Percentiles rank a stretch among this genome's conserved stretches.
phyloP scores from a whole-genome alignment of 2,329 filamentous ascomycete species.

The Fonsecaea erecta region DNA sequence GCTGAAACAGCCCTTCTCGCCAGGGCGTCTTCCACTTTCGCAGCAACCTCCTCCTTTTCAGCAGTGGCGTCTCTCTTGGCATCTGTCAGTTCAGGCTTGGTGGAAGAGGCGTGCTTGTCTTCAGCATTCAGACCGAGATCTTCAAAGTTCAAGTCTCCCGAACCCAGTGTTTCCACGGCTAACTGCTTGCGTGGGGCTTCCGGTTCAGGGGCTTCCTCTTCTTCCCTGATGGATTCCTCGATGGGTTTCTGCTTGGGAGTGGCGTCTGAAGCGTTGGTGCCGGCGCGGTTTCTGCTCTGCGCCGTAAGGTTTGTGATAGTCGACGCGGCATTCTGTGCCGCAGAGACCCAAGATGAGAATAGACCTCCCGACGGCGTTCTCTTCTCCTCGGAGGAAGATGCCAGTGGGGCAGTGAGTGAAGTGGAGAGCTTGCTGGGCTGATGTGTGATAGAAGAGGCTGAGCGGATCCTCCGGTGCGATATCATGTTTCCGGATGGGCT shows the following conservation, averaged over 20 bases:
- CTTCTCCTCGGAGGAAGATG: slow-evolving; percentile 73
- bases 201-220: slow-evolving; percentile 41
- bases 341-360: slow-evolving; percentile 91
- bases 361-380: slow-evolving; percentile 65
- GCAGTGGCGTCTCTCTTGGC: slow-evolving; percentile 46
- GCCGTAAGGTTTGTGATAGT: slow-evolving; percentile 70
- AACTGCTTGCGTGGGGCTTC: slow-evolving; percentile 65
- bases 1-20: slow-evolving; percentile 65
- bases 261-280: slow-evolving; percentile 42
- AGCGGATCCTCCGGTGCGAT: slow-evolving; percentile 69
- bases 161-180: slow-evolving; percentile 85
- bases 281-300: slow-evolving; percentile 52
- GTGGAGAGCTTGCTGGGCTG: slow-evolving; percentile 87
- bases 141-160: slow-evolving; percentile 84
- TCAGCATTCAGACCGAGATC: slow-evolving; percentile 72
- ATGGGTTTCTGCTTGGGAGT: slow-evolving; percentile 38
- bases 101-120: slow-evolving; percentile 39
- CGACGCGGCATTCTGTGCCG: slow-evolving; percentile 87
- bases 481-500: slow-evolving; percentile 73
- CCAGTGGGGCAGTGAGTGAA: slow-evolving; percentile 71
- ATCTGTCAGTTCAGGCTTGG: slow-evolving; percentile 43
- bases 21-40: slow-evolving; percentile 63
- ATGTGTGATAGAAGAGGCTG: slow-evolving; percentile 56
- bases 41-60: slow-evolving; percentile 56
- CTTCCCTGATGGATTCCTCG: slow-evolving; percentile 39